phyloP scores from a whole-genome alignment of 352 stramenopile genomes.

The Globisporangium ultimum region DNA sequence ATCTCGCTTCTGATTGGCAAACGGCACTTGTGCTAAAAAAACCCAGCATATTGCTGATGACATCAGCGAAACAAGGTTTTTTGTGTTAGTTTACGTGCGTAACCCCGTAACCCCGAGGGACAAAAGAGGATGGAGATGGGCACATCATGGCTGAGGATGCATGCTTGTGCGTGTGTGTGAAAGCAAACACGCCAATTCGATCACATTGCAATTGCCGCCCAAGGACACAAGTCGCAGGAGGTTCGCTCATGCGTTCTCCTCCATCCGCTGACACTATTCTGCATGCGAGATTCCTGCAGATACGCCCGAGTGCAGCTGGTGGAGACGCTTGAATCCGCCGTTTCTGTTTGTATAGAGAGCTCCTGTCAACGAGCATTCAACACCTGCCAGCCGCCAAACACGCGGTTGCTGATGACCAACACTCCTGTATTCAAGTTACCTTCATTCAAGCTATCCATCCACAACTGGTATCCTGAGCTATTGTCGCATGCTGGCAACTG shows the following conservation, averaged over 20 bases:
- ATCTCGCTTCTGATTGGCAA: background rate
- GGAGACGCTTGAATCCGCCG: background rate
- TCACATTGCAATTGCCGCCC: no score
- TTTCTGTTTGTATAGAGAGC: background rate
- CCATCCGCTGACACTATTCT: no score
- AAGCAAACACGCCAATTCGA: background rate
- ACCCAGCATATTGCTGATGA: background rate
- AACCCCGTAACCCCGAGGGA: slow-evolving; percentile 1
- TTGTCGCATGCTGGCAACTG: background rate
- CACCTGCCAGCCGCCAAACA: background rate
- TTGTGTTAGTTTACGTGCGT: background rate
- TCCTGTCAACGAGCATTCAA: background rate
- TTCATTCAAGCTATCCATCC: background rate
- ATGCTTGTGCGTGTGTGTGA: background rate
- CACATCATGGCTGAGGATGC: background rate
- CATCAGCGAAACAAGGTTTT: slow-evolving; percentile 7
- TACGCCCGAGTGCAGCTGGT: no score
- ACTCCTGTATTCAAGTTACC: background rate
- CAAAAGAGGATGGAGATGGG: background rate
- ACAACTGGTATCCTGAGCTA: background rate
- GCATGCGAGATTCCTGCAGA: no score
- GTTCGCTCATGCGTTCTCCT: no score
- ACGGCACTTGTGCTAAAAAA: background rate
- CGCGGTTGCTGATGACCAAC: background rate
- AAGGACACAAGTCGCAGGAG: no score